These are phyloP conservation scores for Nectriaceae sp. DNA, from an alignment of 2,329 filamentous ascomycete species.

Conservation along the genomic window DNA sequence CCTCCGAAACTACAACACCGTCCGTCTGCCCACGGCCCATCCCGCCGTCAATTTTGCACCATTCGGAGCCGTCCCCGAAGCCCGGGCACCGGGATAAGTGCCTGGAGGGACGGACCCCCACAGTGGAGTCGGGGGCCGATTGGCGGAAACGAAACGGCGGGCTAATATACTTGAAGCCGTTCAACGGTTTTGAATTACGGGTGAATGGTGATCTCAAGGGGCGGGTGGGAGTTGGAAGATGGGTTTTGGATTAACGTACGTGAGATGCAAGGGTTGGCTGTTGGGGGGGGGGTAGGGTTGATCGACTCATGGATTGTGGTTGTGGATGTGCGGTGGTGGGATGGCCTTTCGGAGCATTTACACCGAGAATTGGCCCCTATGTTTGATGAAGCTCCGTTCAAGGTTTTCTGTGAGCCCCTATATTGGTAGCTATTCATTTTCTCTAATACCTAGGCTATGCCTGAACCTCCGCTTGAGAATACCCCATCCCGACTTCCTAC, in stretches of 20 bases:
- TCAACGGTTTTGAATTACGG: constrained; percentile 5
- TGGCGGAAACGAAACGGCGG: neutral
- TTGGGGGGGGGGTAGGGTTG: too few species aligned
- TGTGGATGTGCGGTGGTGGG: neutral
- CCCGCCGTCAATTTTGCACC: constrained; percentile 5
- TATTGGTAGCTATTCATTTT: too few species aligned
- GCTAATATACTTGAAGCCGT: constrained; percentile 2
- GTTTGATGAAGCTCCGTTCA: too few species aligned
- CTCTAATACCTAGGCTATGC: too few species aligned
- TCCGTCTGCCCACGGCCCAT: neutral
- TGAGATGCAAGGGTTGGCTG: too few species aligned
- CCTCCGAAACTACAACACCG: neutral
- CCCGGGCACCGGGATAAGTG: constrained; percentile 7
- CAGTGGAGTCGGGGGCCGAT: neutral
- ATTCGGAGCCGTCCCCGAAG: constrained; percentile 7
- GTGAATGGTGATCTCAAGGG: neutral
- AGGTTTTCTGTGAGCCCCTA: too few species aligned
- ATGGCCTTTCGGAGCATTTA: neutral
- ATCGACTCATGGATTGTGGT: too few species aligned
- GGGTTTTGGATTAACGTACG: neutral
- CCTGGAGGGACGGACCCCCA: constrained; percentile 1
- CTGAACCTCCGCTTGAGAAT: too few species aligned
- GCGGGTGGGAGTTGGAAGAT: neutral
- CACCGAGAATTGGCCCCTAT: neutral
- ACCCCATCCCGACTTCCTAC: too few species aligned